These are phyloP conservation scores for Trypanosoma grayi DNA, from an alignment of 208 protist genomes.

Conservation along the genomic window DNA sequence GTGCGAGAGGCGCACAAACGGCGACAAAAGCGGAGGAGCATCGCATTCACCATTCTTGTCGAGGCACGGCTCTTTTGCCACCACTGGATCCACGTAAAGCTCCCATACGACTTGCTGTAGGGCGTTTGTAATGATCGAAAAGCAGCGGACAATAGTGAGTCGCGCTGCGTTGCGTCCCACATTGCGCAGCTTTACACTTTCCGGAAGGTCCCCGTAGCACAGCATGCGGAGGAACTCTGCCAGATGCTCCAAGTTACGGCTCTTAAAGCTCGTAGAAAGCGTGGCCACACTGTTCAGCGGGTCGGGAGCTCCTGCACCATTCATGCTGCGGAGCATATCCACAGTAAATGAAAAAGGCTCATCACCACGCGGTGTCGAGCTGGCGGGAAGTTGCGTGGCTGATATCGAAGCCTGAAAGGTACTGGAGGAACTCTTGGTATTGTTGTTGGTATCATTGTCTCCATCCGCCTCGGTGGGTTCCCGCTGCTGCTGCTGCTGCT, in stretches of 20 bases:
- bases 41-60: background rate
- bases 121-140: slow-evolving; percentile 56
- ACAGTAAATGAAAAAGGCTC: slow-evolving; percentile 30
- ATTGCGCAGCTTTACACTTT: slow-evolving; percentile 54
- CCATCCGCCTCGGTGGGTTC: background rate
- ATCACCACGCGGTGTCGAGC: background rate
- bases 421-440: background rate
- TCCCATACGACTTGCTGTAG: slow-evolving; percentile 64
- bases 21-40: background rate
- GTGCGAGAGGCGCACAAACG: slow-evolving; percentile 43
- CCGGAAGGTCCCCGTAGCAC: slow-evolving; percentile 50
- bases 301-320: background rate
- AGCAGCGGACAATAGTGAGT: slow-evolving; percentile 72
- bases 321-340: slow-evolving; percentile 4
- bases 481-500: background rate
- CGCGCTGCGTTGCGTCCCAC: slow-evolving; percentile 57
- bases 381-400: background rate
- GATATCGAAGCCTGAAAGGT: background rate
- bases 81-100: slow-evolving; percentile 28
- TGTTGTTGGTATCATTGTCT: background rate
- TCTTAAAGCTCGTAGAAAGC: slow-evolving; percentile 27
- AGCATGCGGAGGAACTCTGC: slow-evolving; percentile 56
- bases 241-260: slow-evolving; percentile 49
- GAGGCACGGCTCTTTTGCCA: background rate
- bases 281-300: background rate